Evolutionary conservation across 768 basidiomycete genomes (phyloP).

Genomic region (Boletellus ananas): DNA sequence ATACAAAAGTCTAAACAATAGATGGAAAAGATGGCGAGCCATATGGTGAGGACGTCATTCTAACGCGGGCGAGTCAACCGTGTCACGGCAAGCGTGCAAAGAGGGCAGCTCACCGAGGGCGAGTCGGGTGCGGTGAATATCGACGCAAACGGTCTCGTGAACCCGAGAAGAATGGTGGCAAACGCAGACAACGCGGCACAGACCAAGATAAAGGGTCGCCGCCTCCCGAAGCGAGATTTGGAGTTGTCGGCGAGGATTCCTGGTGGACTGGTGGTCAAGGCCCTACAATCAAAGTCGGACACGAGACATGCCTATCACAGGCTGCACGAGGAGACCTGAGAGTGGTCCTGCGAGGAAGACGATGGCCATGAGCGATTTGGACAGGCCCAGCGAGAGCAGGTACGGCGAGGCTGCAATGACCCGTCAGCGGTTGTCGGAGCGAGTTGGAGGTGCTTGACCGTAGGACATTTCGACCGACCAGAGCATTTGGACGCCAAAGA

Average conservation of each 20-base stretch:
- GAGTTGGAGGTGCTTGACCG: constrained; percentile 34
- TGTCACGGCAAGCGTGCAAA: not conserved
- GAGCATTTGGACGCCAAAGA: constrained; percentile 82
- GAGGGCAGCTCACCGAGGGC: constrained; percentile 28
- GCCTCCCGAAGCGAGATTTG: constrained; percentile 76
- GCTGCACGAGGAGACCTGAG: constrained; percentile 88
- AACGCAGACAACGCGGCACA: constrained; percentile 62
- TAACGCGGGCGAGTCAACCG: constrained; percentile 18
- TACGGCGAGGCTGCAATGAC: constrained; percentile 68
- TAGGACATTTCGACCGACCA: constrained; percentile 98
- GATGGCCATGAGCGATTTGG: constrained; percentile 81
- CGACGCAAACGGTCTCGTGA: constrained; percentile 64
- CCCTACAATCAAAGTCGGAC: not conserved
- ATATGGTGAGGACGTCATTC: constrained; percentile 69
- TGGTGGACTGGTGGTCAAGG: constrained; percentile 8
- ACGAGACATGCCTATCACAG: constrained; percentile 65
- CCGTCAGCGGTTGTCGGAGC: not conserved
- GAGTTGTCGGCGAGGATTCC: constrained; percentile 79
- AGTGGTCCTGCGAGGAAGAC: constrained; percentile 93
- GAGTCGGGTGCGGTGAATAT: constrained; percentile 38
- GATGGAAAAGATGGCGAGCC: constrained; percentile 69
- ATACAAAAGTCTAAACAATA: constrained; percentile 66
- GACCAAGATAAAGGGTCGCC: constrained; percentile 80
- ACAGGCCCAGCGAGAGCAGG: constrained; percentile 81
- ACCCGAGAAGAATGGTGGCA: constrained; percentile 82